Conservation (phyloP, 345 rosid genomes). For the Populus nigra region DNA sequence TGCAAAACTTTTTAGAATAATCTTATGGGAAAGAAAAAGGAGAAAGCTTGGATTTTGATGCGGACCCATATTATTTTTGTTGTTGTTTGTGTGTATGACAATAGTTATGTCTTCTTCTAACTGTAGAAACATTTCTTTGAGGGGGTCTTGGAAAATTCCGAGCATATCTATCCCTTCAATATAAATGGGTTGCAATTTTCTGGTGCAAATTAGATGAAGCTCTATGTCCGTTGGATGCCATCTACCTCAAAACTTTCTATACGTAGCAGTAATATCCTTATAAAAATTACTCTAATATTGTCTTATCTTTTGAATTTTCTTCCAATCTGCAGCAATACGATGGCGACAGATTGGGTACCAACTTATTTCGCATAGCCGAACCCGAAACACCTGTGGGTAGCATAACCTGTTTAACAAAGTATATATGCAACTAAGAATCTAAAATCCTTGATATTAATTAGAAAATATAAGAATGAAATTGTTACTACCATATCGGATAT, state of each 20-base stretch:
- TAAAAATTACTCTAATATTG: background rate
- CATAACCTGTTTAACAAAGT: no score
- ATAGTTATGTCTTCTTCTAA: background rate
- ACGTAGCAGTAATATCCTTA: background rate
- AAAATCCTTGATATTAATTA: no score
- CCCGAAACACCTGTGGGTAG: no score
- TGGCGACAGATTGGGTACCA: background rate
- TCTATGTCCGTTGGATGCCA: background rate
- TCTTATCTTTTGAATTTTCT: background rate
- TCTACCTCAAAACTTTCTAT: background rate
- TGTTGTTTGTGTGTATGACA: background rate
- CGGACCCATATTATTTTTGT: background rate
- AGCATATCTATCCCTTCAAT: background rate
- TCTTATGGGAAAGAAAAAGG: background rate
- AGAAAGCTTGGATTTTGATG: background rate
- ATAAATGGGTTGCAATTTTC: background rate
- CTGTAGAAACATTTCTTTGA: background rate
- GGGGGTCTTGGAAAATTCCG: background rate
- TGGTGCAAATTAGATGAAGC: background rate
- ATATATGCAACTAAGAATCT: no score
- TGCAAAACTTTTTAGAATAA: background rate
- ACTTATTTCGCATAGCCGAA: no score
- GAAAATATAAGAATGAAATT: no score
- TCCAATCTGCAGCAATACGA: background rate
- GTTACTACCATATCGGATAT: no score